Conservation (phyloP, 495 filamentous ascomycete genomes). For the Trichoderma orchidacearum region DNA sequence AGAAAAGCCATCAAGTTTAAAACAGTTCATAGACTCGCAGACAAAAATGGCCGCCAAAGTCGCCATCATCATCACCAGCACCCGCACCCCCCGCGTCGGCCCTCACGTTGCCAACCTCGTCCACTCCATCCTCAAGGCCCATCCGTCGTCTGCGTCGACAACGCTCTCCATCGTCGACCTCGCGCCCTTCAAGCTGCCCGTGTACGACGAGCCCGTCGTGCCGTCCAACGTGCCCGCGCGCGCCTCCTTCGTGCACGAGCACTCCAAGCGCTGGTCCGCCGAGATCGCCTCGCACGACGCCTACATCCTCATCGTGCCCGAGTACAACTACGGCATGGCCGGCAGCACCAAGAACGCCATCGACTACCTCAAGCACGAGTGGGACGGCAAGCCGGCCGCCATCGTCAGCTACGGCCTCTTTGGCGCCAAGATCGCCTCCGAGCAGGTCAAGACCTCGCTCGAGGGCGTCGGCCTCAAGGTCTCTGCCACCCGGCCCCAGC, state of each 20-base stretch:
- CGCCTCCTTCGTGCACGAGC: conserved; percentile 28
- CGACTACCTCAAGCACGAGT: conserved; percentile 46
- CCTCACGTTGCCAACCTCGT: conserved; percentile 20
- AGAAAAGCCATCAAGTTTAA: not conserved
- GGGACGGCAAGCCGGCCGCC: conserved; percentile 42
- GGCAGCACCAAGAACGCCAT: conserved; percentile 49
- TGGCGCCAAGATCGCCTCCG: conserved; percentile 31
- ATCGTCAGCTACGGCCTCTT: conserved; percentile 42
- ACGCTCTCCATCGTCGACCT: conserved; percentile 32
- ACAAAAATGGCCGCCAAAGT: conserved; percentile 6
- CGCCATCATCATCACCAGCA: conserved; percentile 25
- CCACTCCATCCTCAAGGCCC: conserved; percentile 16
- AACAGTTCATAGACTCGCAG: not conserved
- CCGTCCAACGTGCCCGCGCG: conserved; percentile 29
- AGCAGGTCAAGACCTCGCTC: conserved; percentile 17
- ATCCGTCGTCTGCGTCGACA: conserved; percentile 8
- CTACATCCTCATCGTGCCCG: conserved; percentile 44
- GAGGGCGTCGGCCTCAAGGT: conserved; percentile 16
- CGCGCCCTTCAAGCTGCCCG: conserved; percentile 35
- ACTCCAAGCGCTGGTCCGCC: conserved; percentile 35
- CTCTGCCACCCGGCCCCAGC: conserved; percentile 14
- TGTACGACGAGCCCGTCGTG: conserved; percentile 40
- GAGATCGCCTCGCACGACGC: conserved; percentile 31
- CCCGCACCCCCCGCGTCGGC: conserved; percentile 20
- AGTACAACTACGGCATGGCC: conserved; percentile 30